Evolutionary conservation across 495 filamentous ascomycete species (phyloP).

Genomic region (Pseudotulostoma volvatum): DNA sequence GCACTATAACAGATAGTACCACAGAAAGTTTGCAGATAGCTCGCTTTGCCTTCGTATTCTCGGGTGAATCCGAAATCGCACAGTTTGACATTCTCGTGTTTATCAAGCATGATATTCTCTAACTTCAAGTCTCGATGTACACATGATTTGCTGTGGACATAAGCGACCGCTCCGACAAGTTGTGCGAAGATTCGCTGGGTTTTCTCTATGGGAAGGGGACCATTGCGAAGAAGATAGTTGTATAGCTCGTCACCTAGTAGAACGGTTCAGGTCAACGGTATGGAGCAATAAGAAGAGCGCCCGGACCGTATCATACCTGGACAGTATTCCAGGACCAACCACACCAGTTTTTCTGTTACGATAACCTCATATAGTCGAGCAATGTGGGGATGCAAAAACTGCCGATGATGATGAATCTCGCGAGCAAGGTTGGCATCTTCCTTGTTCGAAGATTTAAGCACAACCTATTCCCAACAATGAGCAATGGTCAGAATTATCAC

Average conservation of each 20-base stretch:
- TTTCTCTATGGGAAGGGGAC: conserved; percentile 69
- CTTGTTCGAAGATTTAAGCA: conserved; percentile 94
- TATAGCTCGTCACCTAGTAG: conserved; percentile 81
- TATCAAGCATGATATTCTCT: conserved; percentile 94
- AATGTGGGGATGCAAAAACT: conserved; percentile 96
- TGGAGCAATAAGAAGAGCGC: not conserved
- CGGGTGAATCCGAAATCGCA: conserved; percentile 97
- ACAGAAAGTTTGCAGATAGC: conserved; percentile 93
- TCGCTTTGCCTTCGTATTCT: conserved; percentile 90
- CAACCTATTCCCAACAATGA: conserved; percentile 43
- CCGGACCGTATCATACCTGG: conserved; percentile 44
- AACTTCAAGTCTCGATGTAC: conserved; percentile 95
- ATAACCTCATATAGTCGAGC: conserved; percentile 94
- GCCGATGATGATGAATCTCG: conserved; percentile 95
- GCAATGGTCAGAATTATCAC: not conserved
- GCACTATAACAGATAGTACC: conserved; percentile 96
- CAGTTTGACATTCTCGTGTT: conserved; percentile 95
- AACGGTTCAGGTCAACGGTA: conserved; percentile 2
- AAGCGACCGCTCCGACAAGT: conserved; percentile 84
- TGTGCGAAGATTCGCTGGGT: conserved; percentile 94
- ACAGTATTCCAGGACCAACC: conserved; percentile 94
- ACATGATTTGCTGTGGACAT: conserved; percentile 89
- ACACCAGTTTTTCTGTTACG: conserved; percentile 84
- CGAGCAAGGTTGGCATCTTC: conserved; percentile 88
- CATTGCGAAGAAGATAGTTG: conserved; percentile 80